Evolutionary conservation across 2,329 filamentous ascomycete genomes (phyloP), one percentile per base, ranked within the genome.

Genomic region (Fusarium decemcellulare): DNA sequence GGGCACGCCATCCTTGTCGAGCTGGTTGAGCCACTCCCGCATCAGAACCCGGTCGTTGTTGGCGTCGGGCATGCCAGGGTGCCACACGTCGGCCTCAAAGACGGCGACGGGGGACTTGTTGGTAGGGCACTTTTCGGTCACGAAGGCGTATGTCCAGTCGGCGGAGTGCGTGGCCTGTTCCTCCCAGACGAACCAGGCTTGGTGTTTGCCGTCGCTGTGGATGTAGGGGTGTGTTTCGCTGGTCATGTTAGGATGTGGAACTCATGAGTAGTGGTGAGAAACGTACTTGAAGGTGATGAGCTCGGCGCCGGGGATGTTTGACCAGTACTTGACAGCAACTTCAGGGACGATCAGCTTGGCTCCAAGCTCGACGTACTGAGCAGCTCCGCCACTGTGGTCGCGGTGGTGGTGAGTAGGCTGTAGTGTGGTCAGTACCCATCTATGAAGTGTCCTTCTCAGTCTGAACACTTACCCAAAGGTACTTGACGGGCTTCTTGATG

Each of bases 371-470:
- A 64, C 56, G 7, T 67, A 71, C 2, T 63, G 47, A 0, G 23
- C 48, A 2, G 55, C 53, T 2, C 59, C 68, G 6, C 61, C 68
- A 2, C 36, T 57, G 30, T 71, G 68, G 15, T 67, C 68, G 4
- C 65, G 37, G 3, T 71, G 64, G 15, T 71, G 68, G n/a, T 71
- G 68, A 2, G 68, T 54, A 7, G 68, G 61, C 65, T 71, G 8
- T 2, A 8, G 16, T 2, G 18, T 47, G 9, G 47, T 51, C 14
- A 43, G 39, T 8, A 44, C 6, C 30, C 6, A 6, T 2, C 11
- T 2, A 27, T 15, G 5, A 7, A 2, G 10, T 9, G n/a, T 3
- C 14, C 4, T 6, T 0, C 23, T 39, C 5, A 3, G 15, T 12
- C 3, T n/a, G 14, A n/a, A 9, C 5, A 56, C 65, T 14, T 12